Percentiles rank a stretch among this genome's conserved stretches.
Conservation (phyloP, 1,284 basidiomycete species). For the Cutaneotrichosporon arboriforme region DNA sequence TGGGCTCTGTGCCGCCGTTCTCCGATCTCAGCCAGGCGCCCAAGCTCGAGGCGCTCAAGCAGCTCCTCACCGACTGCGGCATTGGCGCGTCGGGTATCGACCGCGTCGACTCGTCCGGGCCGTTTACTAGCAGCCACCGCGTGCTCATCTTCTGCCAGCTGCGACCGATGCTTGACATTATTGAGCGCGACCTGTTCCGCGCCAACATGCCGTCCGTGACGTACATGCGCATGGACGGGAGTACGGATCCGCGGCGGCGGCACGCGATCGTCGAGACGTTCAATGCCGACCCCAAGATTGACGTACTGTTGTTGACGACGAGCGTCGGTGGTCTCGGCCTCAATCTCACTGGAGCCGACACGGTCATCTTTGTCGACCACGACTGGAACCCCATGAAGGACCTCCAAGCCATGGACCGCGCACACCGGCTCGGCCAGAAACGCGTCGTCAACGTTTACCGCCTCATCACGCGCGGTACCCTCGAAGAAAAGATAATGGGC, state of each 20-base stretch:
- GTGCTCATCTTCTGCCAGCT: slow-evolving; percentile 99
- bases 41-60: slow-evolving; percentile 85
- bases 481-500: slow-evolving; percentile 99
- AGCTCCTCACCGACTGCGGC: slow-evolving; percentile 90
- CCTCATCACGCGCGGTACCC: slow-evolving; percentile 89
- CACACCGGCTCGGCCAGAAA: slow-evolving; percentile 97
- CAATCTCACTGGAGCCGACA: slow-evolving; percentile 96
- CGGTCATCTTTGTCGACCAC: slow-evolving; percentile 98
- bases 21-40: slow-evolving; percentile 86
- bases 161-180: slow-evolving; percentile 98
- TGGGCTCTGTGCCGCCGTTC: slow-evolving; percentile 49
- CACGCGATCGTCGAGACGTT: slow-evolving; percentile 97
- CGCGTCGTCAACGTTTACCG: slow-evolving; percentile 99
- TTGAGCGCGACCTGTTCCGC: slow-evolving; percentile 89
- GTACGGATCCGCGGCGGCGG: slow-evolving; percentile 80
- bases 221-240: slow-evolving; percentile 95
- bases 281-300: slow-evolving; percentile 95
- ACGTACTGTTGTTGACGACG: slow-evolving; percentile 91
- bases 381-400: slow-evolving; percentile 99
- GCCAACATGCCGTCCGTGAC: slow-evolving; percentile 88
- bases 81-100: slow-evolving; percentile 58
- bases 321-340: slow-evolving; percentile 94
- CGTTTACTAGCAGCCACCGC: slow-evolving; percentile 57
- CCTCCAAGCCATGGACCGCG: slow-evolving; percentile 98
- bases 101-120: slow-evolving; percentile 63